phyloP scores from a whole-genome alignment of 345 rosid species.

The Lumnitzera littorea region DNA sequence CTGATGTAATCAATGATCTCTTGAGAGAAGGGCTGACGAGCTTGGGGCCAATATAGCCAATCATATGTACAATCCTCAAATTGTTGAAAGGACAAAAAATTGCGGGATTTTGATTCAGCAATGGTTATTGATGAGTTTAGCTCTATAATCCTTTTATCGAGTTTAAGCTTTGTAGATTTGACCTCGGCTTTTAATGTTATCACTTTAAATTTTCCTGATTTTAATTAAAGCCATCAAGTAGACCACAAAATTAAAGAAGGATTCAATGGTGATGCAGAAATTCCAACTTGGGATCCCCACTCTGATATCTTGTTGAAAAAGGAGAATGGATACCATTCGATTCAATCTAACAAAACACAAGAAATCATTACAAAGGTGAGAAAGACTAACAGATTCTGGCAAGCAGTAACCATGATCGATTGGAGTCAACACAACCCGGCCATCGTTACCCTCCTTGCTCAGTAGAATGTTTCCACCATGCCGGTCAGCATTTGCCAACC shows the following conservation, averaged over 20 bases:
- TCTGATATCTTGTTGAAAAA: not conserved
- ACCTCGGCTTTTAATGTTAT: too few relatives aligned
- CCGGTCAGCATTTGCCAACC: slow-evolving; percentile 44
- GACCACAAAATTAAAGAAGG: too few relatives aligned
- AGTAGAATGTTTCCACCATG: slow-evolving; percentile 36
- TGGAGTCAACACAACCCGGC: slow-evolving; percentile 26
- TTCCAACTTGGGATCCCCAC: too few relatives aligned
- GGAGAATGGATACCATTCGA: not conserved
- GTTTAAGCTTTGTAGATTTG: too few relatives aligned
- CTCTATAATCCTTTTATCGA: too few relatives aligned
- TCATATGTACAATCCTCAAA: slow-evolving; percentile 43
- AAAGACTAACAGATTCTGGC: slow-evolving; percentile 33
- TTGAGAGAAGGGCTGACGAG: slow-evolving; percentile 25
- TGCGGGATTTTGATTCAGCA: too few relatives aligned
- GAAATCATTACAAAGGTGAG: not conserved
- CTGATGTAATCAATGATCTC: slow-evolving; percentile 29
- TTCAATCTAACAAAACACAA: not conserved
- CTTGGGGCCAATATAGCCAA: slow-evolving; percentile 49
- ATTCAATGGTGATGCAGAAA: too few relatives aligned
- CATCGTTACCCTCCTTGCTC: slow-evolving; percentile 16
- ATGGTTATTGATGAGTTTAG: too few relatives aligned
- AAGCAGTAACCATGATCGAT: slow-evolving; percentile 46
- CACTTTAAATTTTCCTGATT: too few relatives aligned
- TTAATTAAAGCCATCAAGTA: too few relatives aligned
- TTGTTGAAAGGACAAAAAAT: slow-evolving; percentile 12